Evolutionary conservation across 106 monocot species (phyloP), one percentile per base, ranked within the genome.

Genomic region (Triglochin maritima): DNA sequence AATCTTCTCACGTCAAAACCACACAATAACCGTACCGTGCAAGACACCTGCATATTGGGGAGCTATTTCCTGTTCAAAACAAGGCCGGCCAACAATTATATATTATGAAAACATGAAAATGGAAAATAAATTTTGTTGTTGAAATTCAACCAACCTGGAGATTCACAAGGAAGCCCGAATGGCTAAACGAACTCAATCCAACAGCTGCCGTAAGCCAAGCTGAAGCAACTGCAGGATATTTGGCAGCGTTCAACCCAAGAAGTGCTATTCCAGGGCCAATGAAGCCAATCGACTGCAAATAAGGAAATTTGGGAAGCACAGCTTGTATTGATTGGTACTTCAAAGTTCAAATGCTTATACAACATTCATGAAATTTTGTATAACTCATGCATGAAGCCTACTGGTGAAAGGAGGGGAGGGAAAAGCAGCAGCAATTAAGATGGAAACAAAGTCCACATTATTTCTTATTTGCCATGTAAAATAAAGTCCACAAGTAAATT

Each of bases 81-180:
- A 16, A 5, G 57, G 79, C 57, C 61, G 77, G 48, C 7, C 5
- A 47, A 52, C 5, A 65, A 7, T 57, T 9, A 65, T 9, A 51
- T 13, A 63, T 63, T 2, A 5, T 42, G 16, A 48, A 10, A 29
- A 29, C 29, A 29, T 29, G 29, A 1, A 29, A 29, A 29, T 29
- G 29, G 29, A 29, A 29, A 29, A 29, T 47, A 2, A 52, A 45
- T 8, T 8, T 3, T 59, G 7, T 6, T 57, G 13, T 51, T 14
- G 6, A 42, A 56, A 60, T 62, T 29, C 7, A 0, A 60, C 66
- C 4, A 50, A 89, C 93, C 89, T 93, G 94, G 54, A 95, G 71
- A 62, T 95, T 95, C 9, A 90, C 94, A 65, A 95, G 76, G 79
- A 95, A 95, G 53, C 94, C 94, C 46, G 89, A 87, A 56, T 95